Evolutionary conservation across 306 rosid species (phyloP).

Genomic region (Rosa lucieae): DNA sequence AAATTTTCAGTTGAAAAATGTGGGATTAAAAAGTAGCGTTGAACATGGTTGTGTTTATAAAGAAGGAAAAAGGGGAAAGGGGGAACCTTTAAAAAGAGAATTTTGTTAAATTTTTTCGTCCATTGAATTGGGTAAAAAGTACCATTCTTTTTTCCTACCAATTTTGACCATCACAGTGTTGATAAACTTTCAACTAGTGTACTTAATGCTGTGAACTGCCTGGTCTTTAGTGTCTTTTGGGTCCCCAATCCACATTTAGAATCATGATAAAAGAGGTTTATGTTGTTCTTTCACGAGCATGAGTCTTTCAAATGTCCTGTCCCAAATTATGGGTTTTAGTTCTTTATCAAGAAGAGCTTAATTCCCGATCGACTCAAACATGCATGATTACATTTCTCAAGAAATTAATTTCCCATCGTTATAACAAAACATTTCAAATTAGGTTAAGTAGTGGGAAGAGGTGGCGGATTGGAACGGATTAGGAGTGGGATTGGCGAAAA

Average conservation of each 20-base stretch:
- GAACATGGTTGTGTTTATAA: constrained; percentile 24
- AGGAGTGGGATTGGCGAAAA: not conserved
- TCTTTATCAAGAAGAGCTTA: not conserved
- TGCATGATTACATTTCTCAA: not conserved
- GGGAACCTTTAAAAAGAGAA: constrained; percentile 46
- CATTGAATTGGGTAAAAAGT: constrained; percentile 68
- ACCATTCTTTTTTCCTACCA: constrained; percentile 59
- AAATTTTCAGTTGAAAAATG: not conserved
- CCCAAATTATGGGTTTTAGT: not conserved
- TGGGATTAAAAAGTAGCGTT: not conserved
- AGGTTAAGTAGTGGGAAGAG: not conserved
- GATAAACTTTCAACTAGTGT: constrained; percentile 33
- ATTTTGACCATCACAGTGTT: constrained; percentile 69
- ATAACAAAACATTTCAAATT: not conserved
- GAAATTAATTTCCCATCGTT: not conserved
- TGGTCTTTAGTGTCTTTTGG: constrained; percentile 36
- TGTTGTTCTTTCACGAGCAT: constrained; percentile 57
- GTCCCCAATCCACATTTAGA: constrained; percentile 49
- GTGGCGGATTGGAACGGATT: no score
- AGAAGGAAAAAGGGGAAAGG: constrained; percentile 26
- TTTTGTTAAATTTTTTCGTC: constrained; percentile 47
- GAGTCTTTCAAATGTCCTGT: constrained; percentile 45
- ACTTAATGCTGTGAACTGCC: constrained; percentile 16
- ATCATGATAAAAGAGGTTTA: constrained; percentile 47
- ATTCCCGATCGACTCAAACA: not conserved